Evolutionary conservation across 257 asterid genomes (phyloP), one percentile per base, ranked within the genome.

Genomic region (Przewalskia tangutica): DNA sequence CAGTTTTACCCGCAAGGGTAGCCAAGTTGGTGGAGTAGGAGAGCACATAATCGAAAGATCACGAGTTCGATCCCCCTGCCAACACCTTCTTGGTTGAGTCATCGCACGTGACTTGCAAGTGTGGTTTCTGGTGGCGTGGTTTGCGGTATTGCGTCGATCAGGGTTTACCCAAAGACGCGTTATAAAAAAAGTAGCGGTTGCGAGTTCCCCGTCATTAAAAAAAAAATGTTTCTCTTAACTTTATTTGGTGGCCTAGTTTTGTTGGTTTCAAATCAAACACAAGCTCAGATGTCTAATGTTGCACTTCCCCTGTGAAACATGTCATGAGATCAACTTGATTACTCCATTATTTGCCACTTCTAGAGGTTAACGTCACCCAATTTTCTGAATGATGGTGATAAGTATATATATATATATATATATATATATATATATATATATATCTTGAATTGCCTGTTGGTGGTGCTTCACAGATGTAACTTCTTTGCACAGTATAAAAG

Each of bases 311-410:
- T 10, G 7, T 48, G 23, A 73, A 73, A 48, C 79, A 73, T 48
- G 23, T 73, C 79, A 73, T 73, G 62, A 23, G 60, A 73, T 73
- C 60, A 73, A 73, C 60, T 73, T 73, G 44, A 48, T 73, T 73
- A 73, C 40, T 73, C 62, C 23, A 73, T 73, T 73, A 23, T 73
- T 48, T 73, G 20, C 44, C 62, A 48, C 44, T 70, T 42, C 6
- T 70, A 16, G 6, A 34, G 14, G 23, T 8, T 48, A 48, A 73
- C 23, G 38, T 27, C 60, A 46, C 0, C 7, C 60, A 6, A 20
- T 73, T 73, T 73, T 27, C 59, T 20, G 40, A 6, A 50, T 13
- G 20, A 71, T 46, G 59, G 46, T 20, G 79, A 71, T 13, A 44
- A 71, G 42, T 46, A 46, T 65, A 55, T 16, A 55, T 16, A 23